phyloP scores from a whole-genome alignment of 768 basidiomycete genomes.

The Hygrophoropsis aurantiaca region DNA sequence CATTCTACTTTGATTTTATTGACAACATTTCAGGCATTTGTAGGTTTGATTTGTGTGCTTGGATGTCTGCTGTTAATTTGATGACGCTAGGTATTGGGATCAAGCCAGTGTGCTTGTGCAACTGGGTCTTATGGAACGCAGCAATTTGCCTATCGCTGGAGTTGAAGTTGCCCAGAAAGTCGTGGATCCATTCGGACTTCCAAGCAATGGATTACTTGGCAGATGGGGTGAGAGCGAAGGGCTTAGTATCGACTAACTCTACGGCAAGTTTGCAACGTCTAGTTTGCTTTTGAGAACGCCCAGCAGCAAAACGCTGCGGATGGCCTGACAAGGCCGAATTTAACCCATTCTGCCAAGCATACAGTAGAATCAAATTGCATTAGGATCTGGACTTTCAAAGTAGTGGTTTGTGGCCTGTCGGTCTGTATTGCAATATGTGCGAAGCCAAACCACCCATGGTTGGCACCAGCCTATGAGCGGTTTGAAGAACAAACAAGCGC shows the following conservation, averaged over 20 bases:
- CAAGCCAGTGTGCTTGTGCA: slow-evolving; percentile 48
- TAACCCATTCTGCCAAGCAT: no score
- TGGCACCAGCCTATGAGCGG: no score
- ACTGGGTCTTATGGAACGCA: slow-evolving; percentile 35
- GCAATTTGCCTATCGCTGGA: slow-evolving; percentile 36
- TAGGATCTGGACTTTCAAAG: no score
- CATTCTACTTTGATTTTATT: not conserved
- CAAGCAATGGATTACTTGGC: slow-evolving; percentile 37
- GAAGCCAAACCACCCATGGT: no score
- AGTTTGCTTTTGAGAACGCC: no score
- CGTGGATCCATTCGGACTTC: slow-evolving; percentile 39
- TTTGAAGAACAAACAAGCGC: no score
- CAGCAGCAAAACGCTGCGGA: no score
- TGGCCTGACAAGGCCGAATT: no score
- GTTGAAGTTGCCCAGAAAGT: slow-evolving; percentile 40
- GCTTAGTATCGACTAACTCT: slow-evolving; percentile 25
- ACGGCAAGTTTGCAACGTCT: no score
- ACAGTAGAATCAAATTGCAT: no score
- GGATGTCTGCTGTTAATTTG: not conserved
- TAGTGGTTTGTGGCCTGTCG: no score
- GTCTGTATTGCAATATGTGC: slow-evolving; percentile 10
- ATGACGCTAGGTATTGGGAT: slow-evolving; percentile 42
- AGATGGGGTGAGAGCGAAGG: slow-evolving; percentile 39
- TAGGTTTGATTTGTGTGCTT: slow-evolving; percentile 10
- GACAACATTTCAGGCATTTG: slow-evolving; percentile 22